Conservation (phyloP, 2,329 filamentous ascomycete genomes). For the Alternaria angustiovoidea region DNA sequence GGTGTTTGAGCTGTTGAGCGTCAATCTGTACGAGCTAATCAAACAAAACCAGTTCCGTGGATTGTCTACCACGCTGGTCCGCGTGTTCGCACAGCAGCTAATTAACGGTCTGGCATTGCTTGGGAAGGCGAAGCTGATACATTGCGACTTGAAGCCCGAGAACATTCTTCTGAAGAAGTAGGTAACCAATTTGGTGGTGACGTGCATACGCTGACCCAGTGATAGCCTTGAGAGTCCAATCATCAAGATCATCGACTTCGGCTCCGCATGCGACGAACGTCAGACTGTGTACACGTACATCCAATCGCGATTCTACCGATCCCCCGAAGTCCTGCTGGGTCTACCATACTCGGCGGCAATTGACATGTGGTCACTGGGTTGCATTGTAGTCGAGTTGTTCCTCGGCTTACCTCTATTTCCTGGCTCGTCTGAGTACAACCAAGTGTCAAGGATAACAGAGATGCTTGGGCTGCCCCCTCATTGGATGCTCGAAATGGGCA, state of each 20-base stretch:
- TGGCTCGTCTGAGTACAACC: constrained; percentile 98
- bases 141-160: constrained; percentile 97
- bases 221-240: constrained; percentile 89
- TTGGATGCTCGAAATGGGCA: constrained; percentile 99
- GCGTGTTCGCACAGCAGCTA: constrained; percentile 96
- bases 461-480: constrained; percentile 96
- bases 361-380: constrained; percentile 99
- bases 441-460: constrained; percentile 95
- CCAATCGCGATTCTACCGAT: constrained; percentile 96
- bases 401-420: constrained; percentile 93
- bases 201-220: constrained; percentile 19
- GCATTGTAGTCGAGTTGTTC: constrained; percentile 97
- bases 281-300: constrained; percentile 99
- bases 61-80: constrained; percentile 92
- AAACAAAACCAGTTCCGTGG: constrained; percentile 99
- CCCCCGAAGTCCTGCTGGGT: constrained; percentile 93
- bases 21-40: constrained; percentile 98
- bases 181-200: constrained; percentile 32
- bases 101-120: constrained; percentile 90
- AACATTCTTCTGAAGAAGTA: constrained; percentile 97
- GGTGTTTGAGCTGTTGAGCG: constrained; percentile 94
- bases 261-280: constrained; percentile 95
- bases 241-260: constrained; percentile 99
- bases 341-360: constrained; percentile 97
- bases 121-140: constrained; percentile 95